These are phyloP conservation scores for Panaeolus cyanescens DNA, from an alignment of 768 basidiomycete species.

Conservation along the genomic window DNA sequence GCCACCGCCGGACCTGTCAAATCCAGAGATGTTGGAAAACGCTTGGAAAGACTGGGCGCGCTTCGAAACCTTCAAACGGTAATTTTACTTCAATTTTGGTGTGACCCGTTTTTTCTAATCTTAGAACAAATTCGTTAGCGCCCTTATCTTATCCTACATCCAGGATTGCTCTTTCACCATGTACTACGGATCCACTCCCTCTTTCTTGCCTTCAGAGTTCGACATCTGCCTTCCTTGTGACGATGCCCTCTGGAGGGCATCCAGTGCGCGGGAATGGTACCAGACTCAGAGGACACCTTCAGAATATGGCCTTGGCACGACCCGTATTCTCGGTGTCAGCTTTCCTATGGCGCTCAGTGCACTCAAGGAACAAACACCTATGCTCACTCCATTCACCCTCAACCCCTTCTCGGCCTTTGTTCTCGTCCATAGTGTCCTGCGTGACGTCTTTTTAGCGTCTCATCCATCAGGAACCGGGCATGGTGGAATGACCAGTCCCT, in stretches of 20 bases:
- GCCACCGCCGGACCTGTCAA: slow-evolving; percentile 39
- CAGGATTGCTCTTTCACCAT: slow-evolving; percentile 61
- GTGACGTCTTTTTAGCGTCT: slow-evolving; percentile 35
- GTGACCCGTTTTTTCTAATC: slow-evolving; percentile 16
- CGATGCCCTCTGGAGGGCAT: slow-evolving; percentile 53
- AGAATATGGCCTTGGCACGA: slow-evolving; percentile 36
- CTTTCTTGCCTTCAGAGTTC: slow-evolving; percentile 49
- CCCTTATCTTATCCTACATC: slow-evolving; percentile 50
- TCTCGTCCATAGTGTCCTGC: slow-evolving; percentile 47
- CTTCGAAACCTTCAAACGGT: slow-evolving; percentile 62
- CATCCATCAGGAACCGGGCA: slow-evolving; percentile 13
- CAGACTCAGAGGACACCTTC: slow-evolving; percentile 40
- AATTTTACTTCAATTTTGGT: background rate
- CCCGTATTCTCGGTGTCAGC: slow-evolving; percentile 36
- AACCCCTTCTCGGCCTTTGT: slow-evolving; percentile 47
- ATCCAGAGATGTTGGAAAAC: slow-evolving; percentile 35
- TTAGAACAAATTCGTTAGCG: slow-evolving; percentile 29
- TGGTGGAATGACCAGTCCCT: background rate
- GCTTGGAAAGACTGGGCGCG: slow-evolving; percentile 60
- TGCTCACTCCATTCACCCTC: slow-evolving; percentile 28
- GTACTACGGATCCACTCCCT: slow-evolving; percentile 50
- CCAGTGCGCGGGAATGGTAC: slow-evolving; percentile 50
- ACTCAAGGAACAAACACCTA: slow-evolving; percentile 32
- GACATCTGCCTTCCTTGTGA: slow-evolving; percentile 58
- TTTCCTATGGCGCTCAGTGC: slow-evolving; percentile 38